Base-by-base conservation (phyloP, 495 filamentous ascomycete genomes). In the Astrocystis sublimbata region DNA sequence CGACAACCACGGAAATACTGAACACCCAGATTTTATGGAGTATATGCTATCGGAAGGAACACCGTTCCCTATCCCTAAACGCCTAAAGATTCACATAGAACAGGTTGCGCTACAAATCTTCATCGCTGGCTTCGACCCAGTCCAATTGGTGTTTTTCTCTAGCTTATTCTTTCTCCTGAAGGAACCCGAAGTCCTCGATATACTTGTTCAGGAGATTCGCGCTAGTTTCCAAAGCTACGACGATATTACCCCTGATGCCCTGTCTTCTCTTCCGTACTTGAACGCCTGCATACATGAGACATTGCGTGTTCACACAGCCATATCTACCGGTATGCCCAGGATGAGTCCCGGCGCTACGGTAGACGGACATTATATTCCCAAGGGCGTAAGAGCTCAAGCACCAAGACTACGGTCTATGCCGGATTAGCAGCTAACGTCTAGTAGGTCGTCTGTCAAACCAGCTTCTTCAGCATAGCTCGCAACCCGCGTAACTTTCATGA, bases 21-120 rank as follows among this genome's bases (percentile, higher is more conserved):
- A 52, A 36, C 69, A 69, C 40, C 64, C 46, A 15, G 69, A 71
- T 47, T 69, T 62, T 23, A 40, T 69, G 31, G 69, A 71, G 21
- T 61, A 67, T 28, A 66, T 67, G 60, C 53, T 69, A n/a, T 53
- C 68, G 30, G 51, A 57, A 1, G 63, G 65, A 33, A 61, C 30
- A 6, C 58, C 66, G 19, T 33, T 38, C n/a, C 63, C 66, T 17
- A 61, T 47, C 3, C 59, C 40, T 31, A 65, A 69, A 58, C 60
- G 65, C 33, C 50, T 69, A 61, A 58, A 62, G 19, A 42, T 54
- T 43, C 66, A 66, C 28, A 1, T 71, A 6, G 66, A 69, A 52
- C 55, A 64, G 42, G 66, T 71, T 23, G 60, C 68, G 9, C 36
- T 57, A 4, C 69, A 71, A 57, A 51, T 69, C 28, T 65, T 71